These are phyloP conservation scores for Fusarium succisae DNA, from an alignment of 2,329 filamentous ascomycete species.

Conservation along the genomic window DNA sequence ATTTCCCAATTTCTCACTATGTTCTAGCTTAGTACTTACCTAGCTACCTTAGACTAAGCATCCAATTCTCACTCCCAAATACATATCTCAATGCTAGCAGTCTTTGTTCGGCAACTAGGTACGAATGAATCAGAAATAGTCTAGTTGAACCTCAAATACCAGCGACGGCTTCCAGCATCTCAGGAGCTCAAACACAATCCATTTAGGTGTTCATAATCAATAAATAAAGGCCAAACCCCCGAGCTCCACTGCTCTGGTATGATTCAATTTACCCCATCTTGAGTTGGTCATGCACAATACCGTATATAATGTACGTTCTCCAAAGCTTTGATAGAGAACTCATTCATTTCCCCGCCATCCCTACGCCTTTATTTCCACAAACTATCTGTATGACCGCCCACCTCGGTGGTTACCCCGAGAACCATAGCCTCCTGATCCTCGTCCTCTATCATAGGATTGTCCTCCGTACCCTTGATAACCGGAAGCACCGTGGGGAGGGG, in stretches of 20 bases:
- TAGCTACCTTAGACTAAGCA: background rate
- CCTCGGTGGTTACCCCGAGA: conserved; percentile 34
- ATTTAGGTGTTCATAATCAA: background rate
- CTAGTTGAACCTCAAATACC: background rate
- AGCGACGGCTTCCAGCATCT: background rate
- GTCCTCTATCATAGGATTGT: conserved; percentile 26
- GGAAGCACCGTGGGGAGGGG: conserved; percentile 17
- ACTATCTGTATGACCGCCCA: conserved; percentile 38
- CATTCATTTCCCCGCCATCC: background rate
- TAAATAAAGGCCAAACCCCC: background rate
- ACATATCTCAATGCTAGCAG: background rate
- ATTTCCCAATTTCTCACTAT: background rate
- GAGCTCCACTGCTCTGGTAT: background rate
- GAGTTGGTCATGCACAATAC: background rate
- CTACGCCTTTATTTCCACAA: background rate
- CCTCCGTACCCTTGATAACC: conserved; percentile 36
- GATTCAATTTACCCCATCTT: background rate
- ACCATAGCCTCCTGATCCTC: conserved; percentile 30
- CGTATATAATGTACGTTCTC: background rate
- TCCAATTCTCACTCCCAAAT: background rate
- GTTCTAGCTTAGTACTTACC: background rate
- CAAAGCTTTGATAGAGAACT: background rate
- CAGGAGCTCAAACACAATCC: background rate
- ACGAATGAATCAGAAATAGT: background rate
- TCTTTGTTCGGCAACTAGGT: background rate